Conservation (phyloP, 495 filamentous ascomycete species). For the Talaromyces borbonicus region DNA sequence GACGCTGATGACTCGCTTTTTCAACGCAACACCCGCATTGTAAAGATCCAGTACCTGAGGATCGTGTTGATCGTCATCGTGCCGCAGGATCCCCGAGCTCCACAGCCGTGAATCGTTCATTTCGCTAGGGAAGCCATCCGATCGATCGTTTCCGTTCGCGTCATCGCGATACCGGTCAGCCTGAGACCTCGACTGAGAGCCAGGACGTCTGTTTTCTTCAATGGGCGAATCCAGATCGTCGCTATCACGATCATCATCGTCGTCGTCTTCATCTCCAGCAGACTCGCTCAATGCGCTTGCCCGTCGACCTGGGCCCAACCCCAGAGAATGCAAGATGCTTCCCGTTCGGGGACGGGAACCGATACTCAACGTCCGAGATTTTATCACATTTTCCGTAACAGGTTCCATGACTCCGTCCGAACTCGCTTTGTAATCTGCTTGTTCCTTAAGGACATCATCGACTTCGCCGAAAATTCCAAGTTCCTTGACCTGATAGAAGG, state of each 20-base stretch:
- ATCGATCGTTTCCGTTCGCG: conserved; percentile 10
- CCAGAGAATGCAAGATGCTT: conserved; percentile 36
- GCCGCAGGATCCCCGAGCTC: conserved; percentile 13
- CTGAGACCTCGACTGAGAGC: conserved; percentile 11
- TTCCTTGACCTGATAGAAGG: conserved; percentile 84
- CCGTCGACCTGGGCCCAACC: conserved; percentile 28
- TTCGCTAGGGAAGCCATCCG: conserved; percentile 38
- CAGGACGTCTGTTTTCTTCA: conserved; percentile 13
- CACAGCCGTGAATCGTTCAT: conserved; percentile 24
- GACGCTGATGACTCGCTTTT: conserved; percentile 75
- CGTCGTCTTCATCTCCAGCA: conserved; percentile 42
- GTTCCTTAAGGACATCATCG: conserved; percentile 63
- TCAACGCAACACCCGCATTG: conserved; percentile 74
- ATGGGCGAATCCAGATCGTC: conserved; percentile 27
- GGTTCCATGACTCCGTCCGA: conserved; percentile 48
- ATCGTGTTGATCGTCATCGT: conserved; percentile 62
- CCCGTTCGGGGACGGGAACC: conserved; percentile 32
- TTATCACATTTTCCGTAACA: conserved; percentile 37
- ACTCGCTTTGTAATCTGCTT: conserved; percentile 59
- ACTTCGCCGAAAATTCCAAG: conserved; percentile 73
- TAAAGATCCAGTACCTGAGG: conserved; percentile 59
- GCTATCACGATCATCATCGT: conserved; percentile 53
- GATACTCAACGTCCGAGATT: conserved; percentile 29
- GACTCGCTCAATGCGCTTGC: conserved; percentile 40
- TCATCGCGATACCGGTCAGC: conserved; percentile 5